Base-by-base conservation (phyloP, 805 yeast species). In the Wickerhamomyces chaumierensis region DNA sequence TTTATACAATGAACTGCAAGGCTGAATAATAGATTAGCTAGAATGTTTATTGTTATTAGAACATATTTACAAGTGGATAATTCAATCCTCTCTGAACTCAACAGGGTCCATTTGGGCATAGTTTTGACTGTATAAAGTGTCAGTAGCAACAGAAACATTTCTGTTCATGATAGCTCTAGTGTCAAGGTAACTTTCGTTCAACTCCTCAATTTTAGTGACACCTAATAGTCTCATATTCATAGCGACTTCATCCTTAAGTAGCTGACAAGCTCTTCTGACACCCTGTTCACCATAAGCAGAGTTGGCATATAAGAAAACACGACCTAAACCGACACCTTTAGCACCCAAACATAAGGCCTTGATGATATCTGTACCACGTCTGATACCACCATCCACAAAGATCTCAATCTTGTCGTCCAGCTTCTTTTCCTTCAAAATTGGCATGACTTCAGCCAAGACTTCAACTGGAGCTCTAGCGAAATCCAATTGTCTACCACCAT, bases 401-500 rank as follows among this genome's bases (percentile, higher is more conserved):
- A 79, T 63, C 44, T 77, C 80, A 40, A 81, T 60, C 20, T 63
- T 58, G 34, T 72, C 67, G 36, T 66, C 68, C 27, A 73, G 48
- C 11, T 71, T 69, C 38, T 61, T 62, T 39, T 63, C 62, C 36
- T 61, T 62, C 40, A 78, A 57, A 4, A 65, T 49, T 6, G 76
- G 78, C 66, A 72, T 72, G 3, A 77, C 71, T 44, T 83, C 95
- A 4, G 81, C 82, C 36, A 86, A 61, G 4, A 82, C 73, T 55
- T 78, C 83, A 28, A 86, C 66, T 2, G 88, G 81, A 0, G 94
- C 75, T n/a, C 83, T 70, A 1, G 94, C 68, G 51, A 74, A 82
- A 58, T 86, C 96, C 40, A 86, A 63, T 58, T 85, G 95, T 44
- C 95, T 67, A 33, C 95, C 95, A 43, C 95, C 95, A 60, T 85